Conservation (phyloP, 2,329 filamentous ascomycete species). For the Raffaelea deltoideospora region DNA sequence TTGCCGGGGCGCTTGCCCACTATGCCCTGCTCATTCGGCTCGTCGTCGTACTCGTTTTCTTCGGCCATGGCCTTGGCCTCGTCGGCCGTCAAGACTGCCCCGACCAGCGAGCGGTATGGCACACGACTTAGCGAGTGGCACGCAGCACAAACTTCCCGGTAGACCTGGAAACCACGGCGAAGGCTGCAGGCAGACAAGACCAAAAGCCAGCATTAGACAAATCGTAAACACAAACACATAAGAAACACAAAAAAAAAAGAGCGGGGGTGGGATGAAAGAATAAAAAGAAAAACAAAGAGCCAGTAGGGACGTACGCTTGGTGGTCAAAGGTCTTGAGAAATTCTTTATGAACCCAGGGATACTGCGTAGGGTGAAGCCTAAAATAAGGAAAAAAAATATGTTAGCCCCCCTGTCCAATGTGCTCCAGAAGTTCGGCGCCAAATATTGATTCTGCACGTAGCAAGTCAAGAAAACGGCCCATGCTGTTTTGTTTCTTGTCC, state of each 20-base stretch:
- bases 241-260: no score
- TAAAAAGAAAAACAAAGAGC: constrained; percentile 41
- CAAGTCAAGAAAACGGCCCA: no score
- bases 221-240: no score
- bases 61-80: constrained; percentile 96
- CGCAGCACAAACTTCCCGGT: constrained; percentile 92
- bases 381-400: constrained; percentile 7
- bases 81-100: constrained; percentile 84
- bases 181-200: constrained; percentile 42
- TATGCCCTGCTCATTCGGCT: constrained; percentile 95
- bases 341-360: constrained; percentile 91
- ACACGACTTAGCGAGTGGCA: constrained; percentile 95
- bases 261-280: neutral
- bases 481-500: no score
- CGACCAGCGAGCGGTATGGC: constrained; percentile 84
- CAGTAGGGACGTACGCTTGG: constrained; percentile 57
- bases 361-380: constrained; percentile 81
- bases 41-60: constrained; percentile 95
- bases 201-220: no score
- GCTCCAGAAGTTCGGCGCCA: neutral
- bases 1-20: constrained; percentile 98
- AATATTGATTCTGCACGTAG: neutral
- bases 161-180: constrained; percentile 98
- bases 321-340: constrained; percentile 95
- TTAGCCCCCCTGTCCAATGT: constrained; percentile 12